Evolutionary conservation across 2,329 filamentous ascomycete genomes (phyloP).

Genomic region (Colletotrichum chrysophilum): DNA sequence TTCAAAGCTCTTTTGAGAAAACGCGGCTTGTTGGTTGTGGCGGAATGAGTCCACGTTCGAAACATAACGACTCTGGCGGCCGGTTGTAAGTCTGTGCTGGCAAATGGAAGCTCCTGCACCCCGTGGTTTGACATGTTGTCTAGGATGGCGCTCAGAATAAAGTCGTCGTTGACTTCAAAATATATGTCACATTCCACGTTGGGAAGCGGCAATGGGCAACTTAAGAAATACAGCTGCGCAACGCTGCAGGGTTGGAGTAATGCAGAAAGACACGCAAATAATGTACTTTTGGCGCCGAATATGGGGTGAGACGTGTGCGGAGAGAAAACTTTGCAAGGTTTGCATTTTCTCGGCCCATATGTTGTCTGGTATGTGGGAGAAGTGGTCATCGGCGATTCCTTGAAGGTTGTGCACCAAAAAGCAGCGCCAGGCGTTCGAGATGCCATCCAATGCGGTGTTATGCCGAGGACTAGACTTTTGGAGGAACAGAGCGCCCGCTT

Average conservation of each 20-base stretch:
- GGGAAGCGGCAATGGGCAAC: rapidly evolving
- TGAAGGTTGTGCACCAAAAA: background rate
- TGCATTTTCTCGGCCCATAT: background rate
- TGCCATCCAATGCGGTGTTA: rapidly evolving
- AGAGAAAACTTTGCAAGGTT: background rate
- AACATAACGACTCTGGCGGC: background rate
- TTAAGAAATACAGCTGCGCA: background rate
- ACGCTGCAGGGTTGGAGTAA: rapidly evolving
- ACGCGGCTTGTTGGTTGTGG: no score
- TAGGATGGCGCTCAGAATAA: background rate
- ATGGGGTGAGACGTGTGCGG: rapidly evolving
- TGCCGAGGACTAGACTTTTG: background rate
- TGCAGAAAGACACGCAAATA: background rate
- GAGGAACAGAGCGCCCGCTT: rapidly evolving
- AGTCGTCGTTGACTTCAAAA: background rate
- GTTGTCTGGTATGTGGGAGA: no score
- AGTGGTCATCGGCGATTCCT: background rate
- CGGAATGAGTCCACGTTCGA: background rate
- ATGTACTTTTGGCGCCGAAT: background rate
- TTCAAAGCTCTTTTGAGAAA: background rate
- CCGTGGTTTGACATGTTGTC: background rate
- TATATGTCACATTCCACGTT: rapidly evolving
- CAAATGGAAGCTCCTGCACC: background rate
- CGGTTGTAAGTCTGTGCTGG: background rate
- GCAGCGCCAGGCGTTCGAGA: background rate